These are phyloP conservation scores for Spathaspora gorwiae DNA, from an alignment of 805 yeast species.

Conservation along the genomic window DNA sequence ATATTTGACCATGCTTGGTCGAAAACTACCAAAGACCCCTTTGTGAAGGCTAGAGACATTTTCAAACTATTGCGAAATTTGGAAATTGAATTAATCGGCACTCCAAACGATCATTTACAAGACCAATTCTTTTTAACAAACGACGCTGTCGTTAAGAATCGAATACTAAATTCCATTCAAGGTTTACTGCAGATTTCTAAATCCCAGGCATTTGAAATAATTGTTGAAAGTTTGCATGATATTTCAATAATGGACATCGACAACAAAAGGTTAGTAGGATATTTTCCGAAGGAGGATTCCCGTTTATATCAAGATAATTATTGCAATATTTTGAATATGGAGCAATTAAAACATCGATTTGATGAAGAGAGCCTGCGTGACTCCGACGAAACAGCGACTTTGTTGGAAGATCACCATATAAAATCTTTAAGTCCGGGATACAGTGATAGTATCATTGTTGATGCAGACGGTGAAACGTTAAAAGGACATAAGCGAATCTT, in stretches of 20 bases:
- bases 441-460: neutral
- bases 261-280: conserved; percentile 12
- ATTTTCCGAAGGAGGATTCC: conserved; percentile 4
- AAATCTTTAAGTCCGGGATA: neutral
- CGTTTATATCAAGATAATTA: neutral
- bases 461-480: neutral
- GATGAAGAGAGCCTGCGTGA: conserved; percentile 2
- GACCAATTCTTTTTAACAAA: neutral
- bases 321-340: neutral
- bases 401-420: conserved; percentile 7
- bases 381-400: conserved; percentile 9
- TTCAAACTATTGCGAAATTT: conserved; percentile 1
- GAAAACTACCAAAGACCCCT: neutral
- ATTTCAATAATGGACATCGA: conserved; percentile 14
- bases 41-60: neutral
- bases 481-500: neutral
- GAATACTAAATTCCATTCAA: neutral
- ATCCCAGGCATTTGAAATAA: conserved; percentile 11
- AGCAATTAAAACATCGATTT: neutral
- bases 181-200: neutral
- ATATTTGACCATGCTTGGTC: conserved; percentile 3
- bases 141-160: neutral
- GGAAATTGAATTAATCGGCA: conserved; percentile 1
- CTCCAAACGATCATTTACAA: neutral
- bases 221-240: conserved; percentile 12